A percentile compares a stretch with the other conserved stretches of the same genome.
Conservation (phyloP, 768 basidiomycete species). For the Mrakia blollopis region DNA sequence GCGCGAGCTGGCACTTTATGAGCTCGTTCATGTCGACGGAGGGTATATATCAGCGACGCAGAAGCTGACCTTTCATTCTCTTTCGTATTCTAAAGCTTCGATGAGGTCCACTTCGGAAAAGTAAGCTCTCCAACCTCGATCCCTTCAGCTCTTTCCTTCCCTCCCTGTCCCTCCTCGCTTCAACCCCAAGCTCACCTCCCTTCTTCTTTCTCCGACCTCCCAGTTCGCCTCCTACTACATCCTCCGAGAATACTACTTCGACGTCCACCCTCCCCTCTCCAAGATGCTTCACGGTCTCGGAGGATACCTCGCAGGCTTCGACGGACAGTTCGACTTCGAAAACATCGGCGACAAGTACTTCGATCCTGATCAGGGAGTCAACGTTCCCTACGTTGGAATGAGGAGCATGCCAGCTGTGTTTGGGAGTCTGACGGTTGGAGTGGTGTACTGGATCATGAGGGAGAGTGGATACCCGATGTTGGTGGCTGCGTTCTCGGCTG, state of each 20-base stretch:
- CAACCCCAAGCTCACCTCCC: neutral
- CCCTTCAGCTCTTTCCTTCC: neutral
- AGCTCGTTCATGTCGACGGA: too few relatives aligned
- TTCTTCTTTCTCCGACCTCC: neutral
- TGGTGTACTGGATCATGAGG: slow-evolving; percentile 96
- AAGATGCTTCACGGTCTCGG: slow-evolving; percentile 90
- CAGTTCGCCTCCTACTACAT: slow-evolving; percentile 89
- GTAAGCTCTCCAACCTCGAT: neutral
- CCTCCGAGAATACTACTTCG: slow-evolving; percentile 91
- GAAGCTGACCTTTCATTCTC: neutral
- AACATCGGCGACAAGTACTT: slow-evolving; percentile 88
- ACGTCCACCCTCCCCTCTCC: slow-evolving; percentile 95
- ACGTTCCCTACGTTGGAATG: slow-evolving; percentile 86
- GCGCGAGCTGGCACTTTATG: too few relatives aligned
- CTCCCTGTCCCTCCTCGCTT: neutral
- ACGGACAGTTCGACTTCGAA: slow-evolving; percentile 89
- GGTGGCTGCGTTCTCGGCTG: slow-evolving; percentile 83
- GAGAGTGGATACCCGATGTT: slow-evolving; percentile 92
- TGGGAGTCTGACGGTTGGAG: slow-evolving; percentile 79
- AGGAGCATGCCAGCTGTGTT: slow-evolving; percentile 86
- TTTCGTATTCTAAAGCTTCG: slow-evolving; percentile 57
- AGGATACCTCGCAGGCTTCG: slow-evolving; percentile 94
- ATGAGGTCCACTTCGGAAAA: slow-evolving; percentile 98
- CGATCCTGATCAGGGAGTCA: slow-evolving; percentile 53
- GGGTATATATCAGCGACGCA: neutral